A percentile compares a stretch with the other conserved stretches of the same genome.
Evolutionary conservation across 2,329 filamentous ascomycete genomes (phyloP).

Genomic region (Claviceps sp.): DNA sequence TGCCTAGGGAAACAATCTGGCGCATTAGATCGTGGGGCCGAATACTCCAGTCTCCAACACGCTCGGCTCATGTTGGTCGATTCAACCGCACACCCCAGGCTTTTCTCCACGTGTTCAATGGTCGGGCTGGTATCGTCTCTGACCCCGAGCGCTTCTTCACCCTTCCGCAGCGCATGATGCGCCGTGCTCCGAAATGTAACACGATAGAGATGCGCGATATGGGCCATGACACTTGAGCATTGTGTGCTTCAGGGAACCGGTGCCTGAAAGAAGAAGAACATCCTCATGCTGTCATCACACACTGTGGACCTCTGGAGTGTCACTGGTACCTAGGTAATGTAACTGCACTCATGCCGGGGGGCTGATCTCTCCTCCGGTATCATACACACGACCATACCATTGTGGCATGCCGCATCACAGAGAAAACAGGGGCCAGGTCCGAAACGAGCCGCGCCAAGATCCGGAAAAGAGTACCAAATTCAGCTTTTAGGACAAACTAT

Average conservation of each 20-base stretch:
- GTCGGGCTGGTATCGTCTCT: background rate
- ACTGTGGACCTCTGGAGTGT: background rate
- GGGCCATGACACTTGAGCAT: background rate
- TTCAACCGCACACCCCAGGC: background rate
- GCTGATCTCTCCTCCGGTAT: too few species aligned
- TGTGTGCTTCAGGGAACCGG: background rate
- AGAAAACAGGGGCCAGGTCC: background rate
- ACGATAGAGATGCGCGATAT: background rate
- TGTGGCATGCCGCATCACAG: background rate
- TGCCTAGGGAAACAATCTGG: too few species aligned
- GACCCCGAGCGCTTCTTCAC: background rate
- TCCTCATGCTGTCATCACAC: conserved; percentile 1
- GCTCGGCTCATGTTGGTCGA: background rate
- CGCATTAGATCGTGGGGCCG: too few species aligned
- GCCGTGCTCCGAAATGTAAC: background rate
- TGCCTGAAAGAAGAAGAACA: background rate
- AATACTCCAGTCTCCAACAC: too few species aligned
- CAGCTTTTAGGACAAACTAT: background rate
- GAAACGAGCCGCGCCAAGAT: background rate
- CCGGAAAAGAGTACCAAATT: background rate
- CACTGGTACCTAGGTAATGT: too few species aligned
- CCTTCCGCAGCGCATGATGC: background rate
- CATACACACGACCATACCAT: background rate
- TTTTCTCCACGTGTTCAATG: background rate
- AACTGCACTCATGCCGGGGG: background rate